A percentile compares a stretch with the other conserved stretches of the same genome.
Evolutionary conservation across 2,329 filamentous ascomycete species (phyloP).

Genomic region (Ceratocystis cubensis): DNA sequence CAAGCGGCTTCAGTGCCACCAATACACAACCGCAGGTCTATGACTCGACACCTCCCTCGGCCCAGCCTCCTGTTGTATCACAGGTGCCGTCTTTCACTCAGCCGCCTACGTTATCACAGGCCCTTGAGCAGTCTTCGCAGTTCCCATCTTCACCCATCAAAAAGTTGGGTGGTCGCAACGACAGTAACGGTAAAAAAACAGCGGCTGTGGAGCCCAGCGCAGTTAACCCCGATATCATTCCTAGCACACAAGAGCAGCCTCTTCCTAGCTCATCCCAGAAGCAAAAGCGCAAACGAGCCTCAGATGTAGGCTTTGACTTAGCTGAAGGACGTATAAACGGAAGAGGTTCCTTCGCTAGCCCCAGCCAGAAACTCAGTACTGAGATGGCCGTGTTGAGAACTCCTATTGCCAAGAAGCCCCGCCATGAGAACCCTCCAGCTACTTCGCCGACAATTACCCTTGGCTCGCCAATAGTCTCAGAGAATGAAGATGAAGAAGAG

Average conservation of each 20-base stretch:
- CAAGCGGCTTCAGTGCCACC: neutral
- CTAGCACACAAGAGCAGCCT: neutral
- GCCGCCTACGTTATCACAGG: neutral
- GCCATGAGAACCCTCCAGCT: neutral
- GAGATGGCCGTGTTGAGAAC: neutral
- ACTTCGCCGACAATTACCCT: neutral
- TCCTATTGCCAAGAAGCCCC: neutral
- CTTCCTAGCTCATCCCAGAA: neutral
- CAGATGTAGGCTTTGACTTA: neutral
- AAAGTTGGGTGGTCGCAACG: neutral
- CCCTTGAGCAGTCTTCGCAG: constrained; percentile 10
- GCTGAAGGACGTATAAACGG: neutral
- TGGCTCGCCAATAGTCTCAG: constrained; percentile 9
- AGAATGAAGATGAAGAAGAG: neutral
- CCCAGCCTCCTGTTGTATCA: neutral
- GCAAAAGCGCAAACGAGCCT: constrained; percentile 1
- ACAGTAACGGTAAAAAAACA: neutral
- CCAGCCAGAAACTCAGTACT: neutral
- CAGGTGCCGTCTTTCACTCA: neutral
- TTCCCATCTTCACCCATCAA: constrained; percentile 8
- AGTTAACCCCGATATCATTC: neutral
- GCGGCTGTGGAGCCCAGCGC: neutral
- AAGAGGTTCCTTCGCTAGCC: neutral
- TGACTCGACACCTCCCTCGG: constrained; percentile 10
- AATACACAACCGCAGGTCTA: neutral